Evolutionary conservation across 2,329 filamentous ascomycete genomes (phyloP), one percentile per base, ranked within the genome.

Genomic region (Paraphoma sp.): DNA sequence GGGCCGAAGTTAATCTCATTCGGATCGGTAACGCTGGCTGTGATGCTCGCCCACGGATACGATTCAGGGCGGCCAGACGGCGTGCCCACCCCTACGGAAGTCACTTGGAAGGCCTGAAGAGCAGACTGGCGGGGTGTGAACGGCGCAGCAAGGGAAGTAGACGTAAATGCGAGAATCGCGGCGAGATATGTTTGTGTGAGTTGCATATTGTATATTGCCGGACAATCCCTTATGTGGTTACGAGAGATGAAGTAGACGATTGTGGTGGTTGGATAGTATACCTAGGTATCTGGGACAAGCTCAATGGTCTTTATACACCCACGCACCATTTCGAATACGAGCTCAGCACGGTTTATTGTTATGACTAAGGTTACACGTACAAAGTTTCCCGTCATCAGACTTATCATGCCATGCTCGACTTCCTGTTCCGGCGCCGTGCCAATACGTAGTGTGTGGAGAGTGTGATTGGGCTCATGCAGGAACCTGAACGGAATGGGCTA

Each of bases 21-120:
- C 4, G 70, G 67, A 28, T 73, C 69, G 7, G 63, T 70, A n/a
- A 72, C 53, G 48, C 60, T 63, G 33, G 67, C 66, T 16, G 48
- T 59, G 48, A 73, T 62, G 9, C 45, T 53, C 2, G 51, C 47
- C 67, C 68, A 72, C 16, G 63, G 56, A 17, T 65, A 63, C 44
- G 46, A 49, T 36, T 59, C 67, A 16, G 64, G 64, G 17, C 64
- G 69, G 9, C 67, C 60, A 6, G 63, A 67, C 1, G 65, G 63
- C 1, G 54, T 46, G 8, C 4, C 12, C 6, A 48, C 31, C 11
- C 23, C 12, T 1, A 66, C 40, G 7, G 33, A 28, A n/a, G 55
- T 63, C 49, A 73, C 59, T 51, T 68, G 53, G 47, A 62, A 73
- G 30, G 64, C 59, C n/a, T 64, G 36, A 2, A 72, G 59, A 11